Percentiles rank a stretch among this genome's conserved stretches.
Evolutionary conservation across 306 rosid genomes (phyloP).

Genomic region (Sindora glabra): DNA sequence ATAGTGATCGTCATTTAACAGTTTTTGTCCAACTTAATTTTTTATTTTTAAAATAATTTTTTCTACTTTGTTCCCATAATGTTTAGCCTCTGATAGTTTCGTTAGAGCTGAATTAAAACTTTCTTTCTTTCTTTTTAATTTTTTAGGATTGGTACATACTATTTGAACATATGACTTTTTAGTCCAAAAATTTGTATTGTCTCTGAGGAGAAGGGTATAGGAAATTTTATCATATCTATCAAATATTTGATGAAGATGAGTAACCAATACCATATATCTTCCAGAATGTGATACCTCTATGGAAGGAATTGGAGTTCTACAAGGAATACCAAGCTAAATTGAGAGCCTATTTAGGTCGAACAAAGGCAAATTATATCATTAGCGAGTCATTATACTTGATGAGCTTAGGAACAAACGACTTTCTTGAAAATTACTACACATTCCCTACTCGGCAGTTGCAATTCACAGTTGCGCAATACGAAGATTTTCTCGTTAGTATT

Average conservation of each 20-base stretch:
- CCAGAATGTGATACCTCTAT: constrained; percentile 56
- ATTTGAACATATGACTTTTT: too few relatives aligned
- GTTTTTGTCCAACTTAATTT: too few relatives aligned
- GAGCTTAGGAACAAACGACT: constrained; percentile 59
- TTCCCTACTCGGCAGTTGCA: constrained; percentile 24
- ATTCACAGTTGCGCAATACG: constrained; percentile 28
- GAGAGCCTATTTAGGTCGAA: constrained; percentile 22
- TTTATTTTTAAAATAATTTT: too few relatives aligned
- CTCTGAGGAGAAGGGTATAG: background rate
- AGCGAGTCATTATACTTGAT: constrained; percentile 47
- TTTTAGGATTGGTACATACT: too few relatives aligned
- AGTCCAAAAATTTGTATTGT: too few relatives aligned
- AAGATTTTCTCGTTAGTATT: constrained; percentile 39
- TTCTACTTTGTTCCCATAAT: too few relatives aligned
- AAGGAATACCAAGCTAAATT: constrained; percentile 44
- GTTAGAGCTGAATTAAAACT: too few relatives aligned
- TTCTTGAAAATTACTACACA: constrained; percentile 48
- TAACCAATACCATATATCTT: background rate
- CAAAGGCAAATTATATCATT: constrained; percentile 30
- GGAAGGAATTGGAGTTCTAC: constrained; percentile 60
- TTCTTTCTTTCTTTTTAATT: too few relatives aligned
- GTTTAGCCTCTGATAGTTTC: too few relatives aligned
- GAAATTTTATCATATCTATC: too few relatives aligned
- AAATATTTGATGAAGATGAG: too few relatives aligned
- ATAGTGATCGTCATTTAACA: too few relatives aligned